Evolutionary conservation across 108 stramenopile species (phyloP).

Genomic region (Fragilaria crotonensis): DNA sequence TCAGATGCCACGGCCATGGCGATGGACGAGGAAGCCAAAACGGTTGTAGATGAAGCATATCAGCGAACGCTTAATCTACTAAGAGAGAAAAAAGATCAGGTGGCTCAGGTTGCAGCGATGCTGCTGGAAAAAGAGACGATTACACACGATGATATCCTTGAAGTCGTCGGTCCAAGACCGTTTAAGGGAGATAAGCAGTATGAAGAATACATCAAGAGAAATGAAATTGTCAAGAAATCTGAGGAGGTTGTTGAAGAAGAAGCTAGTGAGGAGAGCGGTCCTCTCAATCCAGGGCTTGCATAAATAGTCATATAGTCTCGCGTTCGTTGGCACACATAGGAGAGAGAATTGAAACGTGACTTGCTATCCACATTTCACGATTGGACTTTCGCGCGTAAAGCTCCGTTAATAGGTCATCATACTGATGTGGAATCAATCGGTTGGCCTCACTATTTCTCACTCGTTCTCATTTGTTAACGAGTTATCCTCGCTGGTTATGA

Average conservation of each 20-base stretch:
- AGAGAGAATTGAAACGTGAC: too few species aligned
- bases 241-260: conserved; percentile 1
- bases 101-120: conserved; percentile 77
- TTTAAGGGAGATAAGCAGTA: conserved; percentile 79
- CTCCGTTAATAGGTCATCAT: too few species aligned
- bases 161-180: conserved; percentile 87
- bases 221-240: conserved; percentile 20
- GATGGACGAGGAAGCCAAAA: conserved; percentile 95
- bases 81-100: conserved; percentile 70
- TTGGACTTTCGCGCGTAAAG: too few species aligned
- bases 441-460: too few species aligned
- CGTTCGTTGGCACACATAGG: too few species aligned
- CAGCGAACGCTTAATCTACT: conserved; percentile 82
- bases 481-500: too few species aligned
- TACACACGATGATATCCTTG: conserved; percentile 91
- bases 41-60: conserved; percentile 92
- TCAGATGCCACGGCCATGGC: conserved; percentile 90
- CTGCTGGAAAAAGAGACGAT: conserved; percentile 96
- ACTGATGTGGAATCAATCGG: too few species aligned
- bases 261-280: too few species aligned
- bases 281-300: too few species aligned
- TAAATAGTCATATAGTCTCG: too few species aligned
- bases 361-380: too few species aligned
- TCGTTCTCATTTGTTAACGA: too few species aligned
- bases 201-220: conserved; percentile 79